Base-by-base conservation (phyloP, 371 early-diverging fungal genomes). In the Saksenaea oblongispora region DNA sequence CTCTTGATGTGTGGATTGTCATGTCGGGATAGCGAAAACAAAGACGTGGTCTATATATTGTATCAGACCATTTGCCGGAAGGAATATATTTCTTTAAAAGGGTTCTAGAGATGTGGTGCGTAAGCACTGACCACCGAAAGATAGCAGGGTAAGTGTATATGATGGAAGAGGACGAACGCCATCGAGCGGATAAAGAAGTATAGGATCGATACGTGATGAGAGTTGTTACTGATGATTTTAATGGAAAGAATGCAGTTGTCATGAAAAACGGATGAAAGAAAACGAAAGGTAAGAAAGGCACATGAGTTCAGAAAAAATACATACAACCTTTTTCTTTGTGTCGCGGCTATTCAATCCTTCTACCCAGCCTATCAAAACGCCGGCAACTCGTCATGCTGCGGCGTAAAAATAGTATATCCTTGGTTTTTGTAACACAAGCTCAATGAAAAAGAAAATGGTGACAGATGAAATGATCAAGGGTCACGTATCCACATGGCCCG, bases 21-120 rank as follows among this genome's bases (percentile, higher is more conserved):
- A 74, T 70, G 51, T 74, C 74, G 11, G 65, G 57, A 44, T 74
- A 70, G 27, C 47, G 64, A 37, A 70, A 66, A 34, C 37, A 41
- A 5, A 72, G 39, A n/a, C 36, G 55, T 39, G 24, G 55, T 26
- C 54, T 27, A 7, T 18, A 51, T 11, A 13, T 15, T 18, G 14
- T 34, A 22, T 26, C 34, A 34, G 14, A 36, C 51, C 18, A 26
- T 15, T 24, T 31, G 8, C 34, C 35, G 34, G 58, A 36, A 34
- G 27, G 36, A 8, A 28, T 41, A 27, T 24, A 57, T 24, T 57
- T 34, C 17, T 22, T 27, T 18, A 22, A 22, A 57, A 35, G 18
- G 14, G 39, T 37, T 9, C 34, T 34, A 26, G 35, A 57, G 9
- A 35, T 17, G 22, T 57, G 36, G 22, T 36, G 58, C n/a, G 34